These are phyloP conservation scores for Lojkania enalia DNA, from an alignment of 2,329 filamentous ascomycete genomes.

Conservation along the genomic window DNA sequence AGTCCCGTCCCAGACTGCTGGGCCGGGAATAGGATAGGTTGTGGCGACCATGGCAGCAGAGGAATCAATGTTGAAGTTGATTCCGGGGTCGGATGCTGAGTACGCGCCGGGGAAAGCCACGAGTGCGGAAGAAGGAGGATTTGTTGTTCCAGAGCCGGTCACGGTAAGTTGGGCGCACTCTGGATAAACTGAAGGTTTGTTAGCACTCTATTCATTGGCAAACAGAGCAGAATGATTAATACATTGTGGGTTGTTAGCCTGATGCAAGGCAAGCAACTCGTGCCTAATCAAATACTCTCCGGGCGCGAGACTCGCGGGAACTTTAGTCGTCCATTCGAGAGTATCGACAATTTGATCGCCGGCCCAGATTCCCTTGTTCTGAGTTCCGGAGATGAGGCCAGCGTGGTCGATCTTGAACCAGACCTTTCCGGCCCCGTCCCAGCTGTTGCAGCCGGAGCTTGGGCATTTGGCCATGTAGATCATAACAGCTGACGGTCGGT, in stretches of 20 bases:
- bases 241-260: constrained; percentile 55
- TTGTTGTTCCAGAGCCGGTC: constrained; percentile 52
- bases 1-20: constrained; percentile 29
- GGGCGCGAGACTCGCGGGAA: constrained; percentile 51
- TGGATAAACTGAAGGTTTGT: constrained; percentile 55
- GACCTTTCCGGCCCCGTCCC: constrained; percentile 54
- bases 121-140: constrained; percentile 46
- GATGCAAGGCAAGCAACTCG: constrained; percentile 59
- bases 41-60: constrained; percentile 30
- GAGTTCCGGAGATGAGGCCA: constrained; percentile 52
- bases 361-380: constrained; percentile 54
- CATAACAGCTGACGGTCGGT: constrained; percentile 59
- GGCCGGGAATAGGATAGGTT: constrained; percentile 31
- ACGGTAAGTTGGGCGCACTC: constrained; percentile 60
- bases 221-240: constrained; percentile 2
- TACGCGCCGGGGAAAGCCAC: constrained; percentile 49
- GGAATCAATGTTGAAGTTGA: constrained; percentile 41
- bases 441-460: constrained; percentile 49
- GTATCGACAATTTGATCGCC: constrained; percentile 52
- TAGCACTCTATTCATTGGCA: constrained; percentile 22
- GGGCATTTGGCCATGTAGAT: constrained; percentile 58
- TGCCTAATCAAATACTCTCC: constrained; percentile 60
- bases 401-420: constrained; percentile 65
- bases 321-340: constrained; percentile 55
- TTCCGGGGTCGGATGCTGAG: constrained; percentile 51